Conservation (phyloP, 2,329 filamentous ascomycete genomes). For the Pseudophaeomoniella oleicola region DNA sequence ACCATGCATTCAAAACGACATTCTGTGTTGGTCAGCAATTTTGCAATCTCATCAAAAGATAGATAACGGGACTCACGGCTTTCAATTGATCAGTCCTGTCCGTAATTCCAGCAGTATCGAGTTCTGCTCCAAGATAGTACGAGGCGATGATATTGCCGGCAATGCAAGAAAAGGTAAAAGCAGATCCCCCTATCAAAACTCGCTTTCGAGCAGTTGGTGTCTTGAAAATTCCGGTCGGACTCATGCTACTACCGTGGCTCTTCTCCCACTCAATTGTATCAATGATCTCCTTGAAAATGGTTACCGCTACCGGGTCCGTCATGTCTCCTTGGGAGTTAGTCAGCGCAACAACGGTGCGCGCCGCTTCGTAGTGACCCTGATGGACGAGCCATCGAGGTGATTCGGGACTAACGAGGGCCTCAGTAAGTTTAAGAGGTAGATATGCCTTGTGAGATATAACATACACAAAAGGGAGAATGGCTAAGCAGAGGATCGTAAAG, state of each 20-base stretch:
- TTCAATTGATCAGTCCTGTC: constrained; percentile 26
- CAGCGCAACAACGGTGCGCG: constrained; percentile 25
- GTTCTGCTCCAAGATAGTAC: constrained; percentile 27
- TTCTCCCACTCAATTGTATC: constrained; percentile 15
- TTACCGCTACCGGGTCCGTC: constrained; percentile 21
- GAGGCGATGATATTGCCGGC: constrained; percentile 26
- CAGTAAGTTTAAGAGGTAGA: constrained; percentile 6
- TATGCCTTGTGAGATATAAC: constrained; percentile 6
- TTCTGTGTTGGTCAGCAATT: constrained; percentile 18
- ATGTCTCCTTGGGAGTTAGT: constrained; percentile 30
- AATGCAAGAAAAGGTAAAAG: constrained; percentile 19
- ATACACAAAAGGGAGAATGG: not conserved
- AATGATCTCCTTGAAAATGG: constrained; percentile 31
- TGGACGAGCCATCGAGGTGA: constrained; percentile 5
- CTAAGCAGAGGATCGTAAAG: not conserved
- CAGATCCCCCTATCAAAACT: constrained; percentile 23
- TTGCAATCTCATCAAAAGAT: no score
- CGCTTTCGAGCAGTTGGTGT: constrained; percentile 16
- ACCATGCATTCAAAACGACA: constrained; percentile 38
- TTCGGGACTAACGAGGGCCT: constrained; percentile 2
- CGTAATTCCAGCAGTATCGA: constrained; percentile 32
- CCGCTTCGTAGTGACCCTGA: constrained; percentile 26
- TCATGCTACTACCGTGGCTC: constrained; percentile 13
- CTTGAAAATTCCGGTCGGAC: constrained; percentile 3
- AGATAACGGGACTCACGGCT: constrained; percentile 18